phyloP scores from a whole-genome alignment of 345 rosid genomes.

The Eucalyptus grandis region DNA sequence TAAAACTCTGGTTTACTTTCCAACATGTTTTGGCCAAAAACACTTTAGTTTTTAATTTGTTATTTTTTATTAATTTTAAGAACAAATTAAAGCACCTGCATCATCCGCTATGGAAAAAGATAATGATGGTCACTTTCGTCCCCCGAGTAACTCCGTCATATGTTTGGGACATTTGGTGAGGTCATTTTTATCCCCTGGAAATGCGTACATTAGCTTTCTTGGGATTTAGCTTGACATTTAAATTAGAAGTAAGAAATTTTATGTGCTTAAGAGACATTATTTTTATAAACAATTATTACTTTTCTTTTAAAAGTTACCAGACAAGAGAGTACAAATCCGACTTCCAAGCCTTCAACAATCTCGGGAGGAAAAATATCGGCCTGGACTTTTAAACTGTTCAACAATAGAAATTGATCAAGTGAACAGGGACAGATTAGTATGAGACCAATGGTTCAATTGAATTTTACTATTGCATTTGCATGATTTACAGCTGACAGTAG shows the following conservation, averaged over 20 bases:
- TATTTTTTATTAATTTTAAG: no score
- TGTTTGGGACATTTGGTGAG: background rate
- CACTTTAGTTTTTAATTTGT: no score
- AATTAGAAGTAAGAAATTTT: background rate
- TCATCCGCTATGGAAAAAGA: no score
- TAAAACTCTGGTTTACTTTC: no score
- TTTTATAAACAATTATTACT: background rate
- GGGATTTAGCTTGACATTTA: background rate
- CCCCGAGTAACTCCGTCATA: no score
- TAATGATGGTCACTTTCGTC: no score
- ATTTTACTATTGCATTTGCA: background rate
- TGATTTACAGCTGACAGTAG: background rate
- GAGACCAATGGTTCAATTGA: background rate
- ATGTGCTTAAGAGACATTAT: no score
- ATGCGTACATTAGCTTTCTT: background rate
- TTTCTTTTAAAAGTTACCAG: background rate
- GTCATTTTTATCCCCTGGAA: no score
- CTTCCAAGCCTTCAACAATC: background rate
- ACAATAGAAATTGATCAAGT: background rate
- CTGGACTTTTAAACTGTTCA: background rate
- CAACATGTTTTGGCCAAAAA: no score
- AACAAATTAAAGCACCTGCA: no score
- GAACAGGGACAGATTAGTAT: background rate
- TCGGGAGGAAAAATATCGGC: background rate
- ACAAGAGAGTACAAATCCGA: background rate